phyloP scores from a whole-genome alignment of 2,329 filamentous ascomycete genomes.

The Aspergillus unguis region DNA sequence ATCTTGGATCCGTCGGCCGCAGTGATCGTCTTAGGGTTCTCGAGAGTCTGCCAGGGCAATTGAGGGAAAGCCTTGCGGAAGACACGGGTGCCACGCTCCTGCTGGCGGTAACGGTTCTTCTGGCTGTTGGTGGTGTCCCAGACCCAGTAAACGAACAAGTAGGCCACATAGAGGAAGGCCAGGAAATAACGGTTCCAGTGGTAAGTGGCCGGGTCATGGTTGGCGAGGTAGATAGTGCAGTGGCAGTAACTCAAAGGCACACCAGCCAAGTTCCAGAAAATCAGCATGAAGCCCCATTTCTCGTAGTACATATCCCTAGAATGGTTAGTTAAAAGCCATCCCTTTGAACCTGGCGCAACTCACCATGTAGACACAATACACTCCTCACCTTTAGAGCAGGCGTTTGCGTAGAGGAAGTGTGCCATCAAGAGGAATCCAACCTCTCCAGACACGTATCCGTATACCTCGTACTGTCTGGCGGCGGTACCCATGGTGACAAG shows the following conservation, averaged over 20 bases:
- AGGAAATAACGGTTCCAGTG: slow-evolving; percentile 70
- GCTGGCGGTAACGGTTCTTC: slow-evolving; percentile 85
- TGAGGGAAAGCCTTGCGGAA: slow-evolving; percentile 81
- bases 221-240: slow-evolving; percentile 85
- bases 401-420: slow-evolving; percentile 88
- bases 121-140: slow-evolving; percentile 92
- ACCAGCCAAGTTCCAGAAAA: slow-evolving; percentile 94
- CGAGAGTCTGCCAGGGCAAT: slow-evolving; percentile 79
- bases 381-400: slow-evolving; percentile 88
- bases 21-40: slow-evolving; percentile 75
- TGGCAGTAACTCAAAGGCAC: slow-evolving; percentile 91
- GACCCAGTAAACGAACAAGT: slow-evolving; percentile 81
- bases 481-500: slow-evolving; percentile 73
- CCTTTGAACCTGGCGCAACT: slow-evolving; percentile 17
- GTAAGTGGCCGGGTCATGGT: slow-evolving; percentile 74
- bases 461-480: slow-evolving; percentile 76
- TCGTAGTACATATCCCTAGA: slow-evolving; percentile 91
- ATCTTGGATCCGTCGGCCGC: slow-evolving; percentile 72
- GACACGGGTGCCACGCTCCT: slow-evolving; percentile 67
- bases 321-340: slow-evolving; percentile 12
- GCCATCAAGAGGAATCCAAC: slow-evolving; percentile 81
- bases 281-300: slow-evolving; percentile 96
- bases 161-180: slow-evolving; percentile 62
- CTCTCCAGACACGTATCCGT: slow-evolving; percentile 83
- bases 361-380: slow-evolving; percentile 82